Evolutionary conservation across 106 monocot genomes (phyloP).

Genomic region (Narthecium ossifragum): DNA sequence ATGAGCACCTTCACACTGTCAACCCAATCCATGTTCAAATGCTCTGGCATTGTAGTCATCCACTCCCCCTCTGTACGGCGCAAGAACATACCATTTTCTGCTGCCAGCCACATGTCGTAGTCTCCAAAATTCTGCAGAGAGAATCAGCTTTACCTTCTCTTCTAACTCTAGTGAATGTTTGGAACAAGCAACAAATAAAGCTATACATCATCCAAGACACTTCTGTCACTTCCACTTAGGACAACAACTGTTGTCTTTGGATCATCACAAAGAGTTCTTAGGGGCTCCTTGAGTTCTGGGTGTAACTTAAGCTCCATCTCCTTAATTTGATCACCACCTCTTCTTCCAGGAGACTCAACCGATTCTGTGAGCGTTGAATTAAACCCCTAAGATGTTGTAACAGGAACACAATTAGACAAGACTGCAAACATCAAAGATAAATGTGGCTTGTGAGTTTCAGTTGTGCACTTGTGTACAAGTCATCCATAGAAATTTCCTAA

Average conservation of each 20-base stretch:
- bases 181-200: not conserved
- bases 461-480: too few relatives aligned
- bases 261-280: slow-evolving; percentile 71
- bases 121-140: slow-evolving; percentile 83
- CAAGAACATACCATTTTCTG: slow-evolving; percentile 98
- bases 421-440: too few relatives aligned
- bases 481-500: too few relatives aligned
- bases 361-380: slow-evolving; percentile 92
- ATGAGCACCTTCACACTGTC: slow-evolving; percentile 88
- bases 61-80: slow-evolving; percentile 88
- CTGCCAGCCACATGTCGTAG: slow-evolving; percentile 95
- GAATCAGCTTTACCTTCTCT: not conserved
- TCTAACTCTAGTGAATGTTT: too few relatives aligned
- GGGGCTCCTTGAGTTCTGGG: slow-evolving; percentile 74
- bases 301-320: slow-evolving; percentile 99
- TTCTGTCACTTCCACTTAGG: slow-evolving; percentile 94
- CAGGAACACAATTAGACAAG: too few relatives aligned
- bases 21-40: slow-evolving; percentile 99
- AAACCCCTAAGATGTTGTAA: slow-evolving; percentile 56
- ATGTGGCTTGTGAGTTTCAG: too few relatives aligned
- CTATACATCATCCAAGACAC: slow-evolving; percentile 86
- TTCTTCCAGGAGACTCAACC: slow-evolving; percentile 85
- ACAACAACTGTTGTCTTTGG: slow-evolving; percentile 80
- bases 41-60: slow-evolving; percentile 99
- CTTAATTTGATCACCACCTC: slow-evolving; percentile 98